Evolutionary conservation across 129 eudicot species (phyloP).

Genomic region (Scalesia atractyloides): DNA sequence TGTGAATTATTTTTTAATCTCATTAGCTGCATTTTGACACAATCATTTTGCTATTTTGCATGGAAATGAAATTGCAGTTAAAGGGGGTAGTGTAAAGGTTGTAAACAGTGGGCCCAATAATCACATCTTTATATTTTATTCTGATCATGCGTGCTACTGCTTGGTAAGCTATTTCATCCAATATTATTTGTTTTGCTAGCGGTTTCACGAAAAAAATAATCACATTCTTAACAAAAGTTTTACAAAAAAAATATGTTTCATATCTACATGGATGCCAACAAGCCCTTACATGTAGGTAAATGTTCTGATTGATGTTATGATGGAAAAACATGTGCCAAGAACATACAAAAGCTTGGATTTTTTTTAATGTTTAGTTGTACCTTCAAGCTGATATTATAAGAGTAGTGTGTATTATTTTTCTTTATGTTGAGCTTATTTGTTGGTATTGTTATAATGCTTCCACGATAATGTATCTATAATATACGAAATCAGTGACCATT

Average conservation of each 20-base stretch:
- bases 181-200: neutral
- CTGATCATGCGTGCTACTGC: constrained; percentile 98
- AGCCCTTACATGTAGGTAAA: constrained; percentile 69
- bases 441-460: too few species aligned
- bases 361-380: constrained; percentile 14
- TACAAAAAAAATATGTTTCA: too few species aligned
- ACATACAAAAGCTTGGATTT: constrained; percentile 87
- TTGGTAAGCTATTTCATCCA: constrained; percentile 54
- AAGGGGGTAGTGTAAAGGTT: constrained; percentile 92
- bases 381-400: neutral
- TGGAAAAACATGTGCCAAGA: constrained; percentile 81
- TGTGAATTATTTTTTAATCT: constrained; percentile 17
- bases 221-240: too few species aligned
- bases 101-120: constrained; percentile 89
- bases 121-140: constrained; percentile 76
- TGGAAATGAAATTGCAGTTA: constrained; percentile 70
- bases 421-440: too few species aligned
- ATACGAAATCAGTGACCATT: too few species aligned
- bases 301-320: constrained; percentile 65
- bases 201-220: neutral
- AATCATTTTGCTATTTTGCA: constrained; percentile 79
- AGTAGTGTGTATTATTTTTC: too few species aligned
- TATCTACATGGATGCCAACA: constrained; percentile 73
- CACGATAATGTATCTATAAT: too few species aligned
- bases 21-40: constrained; percentile 32